Conservation (phyloP, 306 rosid species). For the Erythrophleum fordii region DNA sequence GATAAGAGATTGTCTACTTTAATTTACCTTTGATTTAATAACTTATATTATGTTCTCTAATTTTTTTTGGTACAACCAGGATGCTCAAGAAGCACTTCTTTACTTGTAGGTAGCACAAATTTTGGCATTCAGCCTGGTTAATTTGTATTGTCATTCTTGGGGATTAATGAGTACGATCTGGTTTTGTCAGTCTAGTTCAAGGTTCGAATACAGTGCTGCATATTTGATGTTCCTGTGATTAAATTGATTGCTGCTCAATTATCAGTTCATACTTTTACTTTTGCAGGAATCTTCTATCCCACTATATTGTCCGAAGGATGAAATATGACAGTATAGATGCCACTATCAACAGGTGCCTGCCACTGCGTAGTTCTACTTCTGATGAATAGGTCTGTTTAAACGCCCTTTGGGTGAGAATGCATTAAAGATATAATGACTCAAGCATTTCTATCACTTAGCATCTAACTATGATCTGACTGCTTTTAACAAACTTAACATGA, state of each 20-base stretch:
- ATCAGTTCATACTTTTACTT: constrained; percentile 45
- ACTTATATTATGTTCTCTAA: constrained; percentile 6
- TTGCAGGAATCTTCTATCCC: constrained; percentile 52
- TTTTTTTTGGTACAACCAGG: constrained; percentile 18
- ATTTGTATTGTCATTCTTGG: constrained; percentile 29
- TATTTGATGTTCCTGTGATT: constrained; percentile 28
- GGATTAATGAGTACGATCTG: constrained; percentile 34
- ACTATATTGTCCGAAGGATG: constrained; percentile 39
- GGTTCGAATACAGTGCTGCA: constrained; percentile 35
- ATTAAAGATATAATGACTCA: constrained; percentile 10
- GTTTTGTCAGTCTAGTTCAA: constrained; percentile 37
- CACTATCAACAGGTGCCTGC: constrained; percentile 19
- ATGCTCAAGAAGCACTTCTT: constrained; percentile 35
- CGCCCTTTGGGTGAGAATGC: background rate
- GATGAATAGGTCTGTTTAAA: constrained; percentile 13
- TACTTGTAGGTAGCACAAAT: constrained; percentile 43
- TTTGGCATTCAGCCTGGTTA: constrained; percentile 31
- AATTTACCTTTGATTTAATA: constrained; percentile 14
- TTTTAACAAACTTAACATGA: constrained; percentile 6
- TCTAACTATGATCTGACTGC: background rate
- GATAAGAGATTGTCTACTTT: background rate
- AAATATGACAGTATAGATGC: constrained; percentile 35
- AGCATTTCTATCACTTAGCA: constrained; percentile 12
- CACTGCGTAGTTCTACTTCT: constrained; percentile 22
- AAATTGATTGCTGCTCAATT: constrained; percentile 40